Conservation (phyloP, 2,329 filamentous ascomycete species). For the Pseudocercospora ulei region DNA sequence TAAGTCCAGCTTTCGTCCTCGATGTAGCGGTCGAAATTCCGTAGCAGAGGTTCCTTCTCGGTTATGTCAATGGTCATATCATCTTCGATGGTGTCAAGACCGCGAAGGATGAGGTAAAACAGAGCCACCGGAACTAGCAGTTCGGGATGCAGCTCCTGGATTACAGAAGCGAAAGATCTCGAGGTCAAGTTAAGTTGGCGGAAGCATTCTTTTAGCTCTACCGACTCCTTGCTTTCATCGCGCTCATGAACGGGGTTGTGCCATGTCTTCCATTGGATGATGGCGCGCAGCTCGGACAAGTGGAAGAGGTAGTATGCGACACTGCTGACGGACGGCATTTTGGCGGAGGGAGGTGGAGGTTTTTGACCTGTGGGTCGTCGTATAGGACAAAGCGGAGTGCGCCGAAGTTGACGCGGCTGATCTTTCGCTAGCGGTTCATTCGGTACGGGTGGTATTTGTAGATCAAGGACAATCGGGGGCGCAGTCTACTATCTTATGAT, state of each 20-base stretch:
- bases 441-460: background rate
- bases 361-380: background rate
- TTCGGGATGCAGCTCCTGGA: conserved; percentile 90
- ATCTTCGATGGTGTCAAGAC: conserved; percentile 96
- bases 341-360: conserved; percentile 12
- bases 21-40: conserved; percentile 69
- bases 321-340: conserved; percentile 30
- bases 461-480: background rate
- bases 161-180: conserved; percentile 85
- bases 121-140: conserved; percentile 78
- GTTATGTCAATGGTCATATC: conserved; percentile 82
- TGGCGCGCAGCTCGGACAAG: conserved; percentile 33
- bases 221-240: conserved; percentile 62
- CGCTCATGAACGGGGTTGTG: conserved; percentile 87
- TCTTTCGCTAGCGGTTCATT: conserved; percentile 3
- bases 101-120: conserved; percentile 88
- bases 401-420: background rate
- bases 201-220: conserved; percentile 72
- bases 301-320: conserved; percentile 34
- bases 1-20: conserved; percentile 86
- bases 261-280: conserved; percentile 62
- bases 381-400: background rate
- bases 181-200: conserved; percentile 77
- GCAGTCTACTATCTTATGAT: background rate
- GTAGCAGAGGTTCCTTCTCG: conserved; percentile 75